phyloP scores from a whole-genome alignment of 2,329 filamentous ascomycete species.

The Aureobasidium uvarum region DNA sequence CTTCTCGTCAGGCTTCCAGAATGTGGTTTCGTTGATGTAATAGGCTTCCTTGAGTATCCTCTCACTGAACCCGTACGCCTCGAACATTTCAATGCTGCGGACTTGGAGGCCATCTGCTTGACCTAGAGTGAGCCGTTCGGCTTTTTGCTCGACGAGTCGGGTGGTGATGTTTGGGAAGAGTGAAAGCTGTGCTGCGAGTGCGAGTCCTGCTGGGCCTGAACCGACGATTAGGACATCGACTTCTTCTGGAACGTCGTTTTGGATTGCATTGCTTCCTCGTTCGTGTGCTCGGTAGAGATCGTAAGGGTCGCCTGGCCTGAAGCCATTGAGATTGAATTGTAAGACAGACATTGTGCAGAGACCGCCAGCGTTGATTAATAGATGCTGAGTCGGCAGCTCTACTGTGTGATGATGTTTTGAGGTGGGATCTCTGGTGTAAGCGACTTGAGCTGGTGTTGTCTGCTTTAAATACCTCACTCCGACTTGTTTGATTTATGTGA shows the following conservation, averaged over 20 bases:
- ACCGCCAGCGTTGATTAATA: no score
- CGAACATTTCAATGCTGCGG: conserved; percentile 68
- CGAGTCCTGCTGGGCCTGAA: conserved; percentile 50
- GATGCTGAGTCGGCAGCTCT: background rate
- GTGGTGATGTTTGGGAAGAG: conserved; percentile 50
- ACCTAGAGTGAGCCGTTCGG: conserved; percentile 41
- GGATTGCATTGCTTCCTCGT: conserved; percentile 30
- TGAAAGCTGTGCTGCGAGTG: conserved; percentile 53
- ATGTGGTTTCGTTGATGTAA: conserved; percentile 63
- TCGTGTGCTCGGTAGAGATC: conserved; percentile 31
- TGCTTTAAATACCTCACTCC: background rate
- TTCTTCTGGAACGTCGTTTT: conserved; percentile 34
- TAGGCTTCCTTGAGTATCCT: conserved; percentile 65
- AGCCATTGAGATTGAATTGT: conserved; percentile 41
- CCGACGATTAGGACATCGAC: conserved; percentile 53
- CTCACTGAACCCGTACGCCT: conserved; percentile 67
- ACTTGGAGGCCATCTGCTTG: conserved; percentile 60
- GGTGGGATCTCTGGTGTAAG: background rate
- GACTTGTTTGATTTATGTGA: background rate
- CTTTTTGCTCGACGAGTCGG: conserved; percentile 49
- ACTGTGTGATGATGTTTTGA: background rate
- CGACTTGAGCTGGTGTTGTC: background rate
- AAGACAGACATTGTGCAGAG: conserved; percentile 27
- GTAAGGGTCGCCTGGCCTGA: conserved; percentile 37
- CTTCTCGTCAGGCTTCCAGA: conserved; percentile 53